These are phyloP conservation scores for Pseudocercospora musae DNA, from an alignment of 2,329 filamentous ascomycete species.

Conservation along the genomic window DNA sequence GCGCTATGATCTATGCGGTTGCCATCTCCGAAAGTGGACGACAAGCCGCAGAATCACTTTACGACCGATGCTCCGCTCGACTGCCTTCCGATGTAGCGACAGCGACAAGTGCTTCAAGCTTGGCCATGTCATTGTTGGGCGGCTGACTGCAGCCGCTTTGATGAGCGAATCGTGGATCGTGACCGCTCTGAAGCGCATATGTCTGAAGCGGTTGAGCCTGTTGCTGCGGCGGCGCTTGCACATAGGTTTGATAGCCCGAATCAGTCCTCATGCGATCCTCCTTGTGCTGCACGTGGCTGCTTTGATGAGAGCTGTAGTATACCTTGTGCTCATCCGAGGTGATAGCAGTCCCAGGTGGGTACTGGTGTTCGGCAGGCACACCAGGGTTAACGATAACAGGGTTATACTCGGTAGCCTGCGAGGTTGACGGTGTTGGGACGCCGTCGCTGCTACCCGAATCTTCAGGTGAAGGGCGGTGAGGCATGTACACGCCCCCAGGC, in stretches of 20 bases:
- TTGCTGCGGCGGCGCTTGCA: conserved; percentile 16
- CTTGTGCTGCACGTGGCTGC: conserved; percentile 22
- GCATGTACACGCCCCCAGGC: conserved; percentile 13
- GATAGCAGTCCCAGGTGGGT: conserved; percentile 35
- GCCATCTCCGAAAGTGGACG: not conserved
- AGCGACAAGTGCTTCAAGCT: conserved; percentile 62
- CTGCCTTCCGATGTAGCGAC: conserved; percentile 58
- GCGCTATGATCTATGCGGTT: not conserved
- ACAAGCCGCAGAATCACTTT: not conserved
- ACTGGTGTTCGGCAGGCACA: conserved; percentile 45
- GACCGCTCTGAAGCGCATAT: conserved; percentile 35
- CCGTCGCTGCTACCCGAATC: conserved; percentile 56
- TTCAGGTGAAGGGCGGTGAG: conserved; percentile 53
- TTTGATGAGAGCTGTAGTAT: conserved; percentile 13
- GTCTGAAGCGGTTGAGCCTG: conserved; percentile 27
- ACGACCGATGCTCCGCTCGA: conserved; percentile 30
- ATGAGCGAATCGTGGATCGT: conserved; percentile 32
- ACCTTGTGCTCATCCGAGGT: conserved; percentile 39
- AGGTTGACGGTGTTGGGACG: conserved; percentile 51
- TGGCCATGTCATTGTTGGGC: conserved; percentile 49
- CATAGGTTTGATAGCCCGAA: conserved; percentile 34
- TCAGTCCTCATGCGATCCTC: conserved; percentile 32
- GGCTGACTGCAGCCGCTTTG: conserved; percentile 27
- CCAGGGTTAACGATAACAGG: conserved; percentile 53
- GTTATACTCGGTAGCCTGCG: conserved; percentile 50